A percentile compares a stretch with the other conserved stretches of the same genome.
Evolutionary conservation across 2,329 filamentous ascomycete genomes (phyloP).

Genomic region (Fragosphaeria purpurea): DNA sequence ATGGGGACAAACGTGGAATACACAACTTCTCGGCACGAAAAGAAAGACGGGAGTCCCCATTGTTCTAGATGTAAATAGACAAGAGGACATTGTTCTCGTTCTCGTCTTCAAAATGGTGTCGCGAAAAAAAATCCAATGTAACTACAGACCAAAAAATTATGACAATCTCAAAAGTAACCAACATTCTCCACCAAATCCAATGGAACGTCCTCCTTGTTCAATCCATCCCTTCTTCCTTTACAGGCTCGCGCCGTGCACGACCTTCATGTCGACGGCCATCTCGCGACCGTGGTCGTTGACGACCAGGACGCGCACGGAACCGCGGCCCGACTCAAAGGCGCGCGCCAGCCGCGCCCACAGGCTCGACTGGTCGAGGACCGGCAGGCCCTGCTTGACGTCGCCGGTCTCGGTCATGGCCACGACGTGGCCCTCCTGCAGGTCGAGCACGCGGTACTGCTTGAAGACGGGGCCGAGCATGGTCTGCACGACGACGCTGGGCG

Average conservation of each 20-base stretch:
- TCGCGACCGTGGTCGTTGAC: conserved; percentile 88
- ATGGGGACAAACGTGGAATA: too few species aligned
- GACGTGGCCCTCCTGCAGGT: conserved; percentile 75
- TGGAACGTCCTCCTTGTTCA: too few species aligned
- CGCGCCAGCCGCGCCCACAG: conserved; percentile 72
- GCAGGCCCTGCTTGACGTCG: conserved; percentile 92
- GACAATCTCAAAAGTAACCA: too few species aligned
- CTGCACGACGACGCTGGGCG: conserved; percentile 93
- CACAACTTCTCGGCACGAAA: too few species aligned
- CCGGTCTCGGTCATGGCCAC: conserved; percentile 98
- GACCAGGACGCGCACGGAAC: conserved; percentile 88
- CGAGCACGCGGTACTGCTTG: conserved; percentile 99
- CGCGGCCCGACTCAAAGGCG: conserved; percentile 84
- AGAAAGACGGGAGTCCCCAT: too few species aligned
- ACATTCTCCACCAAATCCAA: too few species aligned
- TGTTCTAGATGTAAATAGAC: too few species aligned
- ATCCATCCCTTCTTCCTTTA: conserved; percentile 26
- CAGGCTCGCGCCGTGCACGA: conserved; percentile 71
- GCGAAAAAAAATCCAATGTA: too few species aligned
- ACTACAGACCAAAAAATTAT: too few species aligned
- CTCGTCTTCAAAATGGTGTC: too few species aligned
- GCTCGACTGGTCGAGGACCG: conserved; percentile 90
- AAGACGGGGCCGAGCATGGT: conserved; percentile 99
- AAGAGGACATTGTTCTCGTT: too few species aligned
- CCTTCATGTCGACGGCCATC: conserved; percentile 98